phyloP scores from a whole-genome alignment of 1,284 basidiomycete genomes.

The Marasmius sp. region DNA sequence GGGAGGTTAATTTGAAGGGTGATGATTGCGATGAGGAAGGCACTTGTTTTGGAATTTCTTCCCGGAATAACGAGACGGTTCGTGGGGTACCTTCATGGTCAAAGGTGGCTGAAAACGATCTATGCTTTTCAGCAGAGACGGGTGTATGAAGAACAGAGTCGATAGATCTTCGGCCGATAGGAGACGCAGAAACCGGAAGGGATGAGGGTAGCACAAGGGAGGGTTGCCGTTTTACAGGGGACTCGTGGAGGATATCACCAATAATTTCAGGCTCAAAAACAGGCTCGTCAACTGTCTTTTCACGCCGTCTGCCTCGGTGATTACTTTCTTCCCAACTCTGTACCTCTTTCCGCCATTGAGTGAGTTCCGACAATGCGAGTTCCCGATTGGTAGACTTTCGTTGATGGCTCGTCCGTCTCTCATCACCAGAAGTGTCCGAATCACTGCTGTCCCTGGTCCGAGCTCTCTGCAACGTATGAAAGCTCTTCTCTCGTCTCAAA shows the following conservation, averaged over 20 bases:
- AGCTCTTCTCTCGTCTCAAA: constrained; percentile 63
- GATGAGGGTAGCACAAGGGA: constrained; percentile 30
- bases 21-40: neutral
- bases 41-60: neutral
- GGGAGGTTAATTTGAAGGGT: constrained; percentile 14
- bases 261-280: constrained; percentile 26
- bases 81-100: constrained; percentile 8
- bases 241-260: constrained; percentile 14
- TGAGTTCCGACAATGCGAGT: constrained; percentile 39
- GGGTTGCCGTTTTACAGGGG: constrained; percentile 24
- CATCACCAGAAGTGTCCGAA: constrained; percentile 28
- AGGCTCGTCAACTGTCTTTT: constrained; percentile 41
- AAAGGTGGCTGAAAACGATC: constrained; percentile 15
- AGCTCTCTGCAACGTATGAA: constrained; percentile 54
- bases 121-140: constrained; percentile 36
- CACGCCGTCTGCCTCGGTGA: constrained; percentile 58
- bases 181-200: constrained; percentile 14
- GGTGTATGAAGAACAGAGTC: constrained; percentile 44
- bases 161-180: constrained; percentile 38
- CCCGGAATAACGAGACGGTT: neutral
- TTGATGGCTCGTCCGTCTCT: constrained; percentile 32
- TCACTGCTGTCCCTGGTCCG: constrained; percentile 46
- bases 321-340: constrained; percentile 38
- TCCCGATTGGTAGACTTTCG: constrained; percentile 37
- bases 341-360: constrained; percentile 51